Evolutionary conservation across 169 alveolate species (phyloP), one percentile per base, ranked within the genome.

Genomic region (Eimeria maxima): DNA sequence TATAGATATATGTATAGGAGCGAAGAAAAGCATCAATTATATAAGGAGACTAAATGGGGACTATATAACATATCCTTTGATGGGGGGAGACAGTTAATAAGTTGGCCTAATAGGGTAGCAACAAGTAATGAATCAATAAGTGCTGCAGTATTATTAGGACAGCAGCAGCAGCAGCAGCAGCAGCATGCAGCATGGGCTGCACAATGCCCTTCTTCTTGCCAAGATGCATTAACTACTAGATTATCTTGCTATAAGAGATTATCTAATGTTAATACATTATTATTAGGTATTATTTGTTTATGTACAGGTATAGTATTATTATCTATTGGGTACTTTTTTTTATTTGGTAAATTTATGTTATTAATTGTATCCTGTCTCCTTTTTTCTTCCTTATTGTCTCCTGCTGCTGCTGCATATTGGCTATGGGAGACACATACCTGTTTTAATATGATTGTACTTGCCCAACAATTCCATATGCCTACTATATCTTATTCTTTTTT

Each of bases 161-260:
- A 93, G 87, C 96, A 93, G 93, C 60, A 71, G 3, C 42, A 87
- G 18, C 33, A 92, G 5, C 45, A 78, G 6, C 74, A 92, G n/a
- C 93, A 78, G 76, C 80, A 78, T 50, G 93, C 78, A 81, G 50
- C 96, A 11, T 93, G 96, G 96, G 96, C 96, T 0, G 74, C 96
- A 4, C 96, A 93, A 90, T 93, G 96, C 74, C 96, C 96, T 3
- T 53, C 96, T n/a, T 71, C 88, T 44, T 93, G 96, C 27, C 96
- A 93, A 76, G 96, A 93, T 67, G 96, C 96, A 3, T 50, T 93
- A 29, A 81, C 90, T 1, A 93, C 96, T n/a, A 84, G 96, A 13
- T 47, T 93, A 16, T 60, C 93, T 38, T 93, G 96, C 45, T 93
- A 93, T 81, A 78, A 65, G 47, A 88, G 96, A 27, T 20, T 93